Evolutionary conservation across 2,329 filamentous ascomycete species (phyloP), one percentile per base, ranked within the genome.

Genomic region (Fusarium paranaense): DNA sequence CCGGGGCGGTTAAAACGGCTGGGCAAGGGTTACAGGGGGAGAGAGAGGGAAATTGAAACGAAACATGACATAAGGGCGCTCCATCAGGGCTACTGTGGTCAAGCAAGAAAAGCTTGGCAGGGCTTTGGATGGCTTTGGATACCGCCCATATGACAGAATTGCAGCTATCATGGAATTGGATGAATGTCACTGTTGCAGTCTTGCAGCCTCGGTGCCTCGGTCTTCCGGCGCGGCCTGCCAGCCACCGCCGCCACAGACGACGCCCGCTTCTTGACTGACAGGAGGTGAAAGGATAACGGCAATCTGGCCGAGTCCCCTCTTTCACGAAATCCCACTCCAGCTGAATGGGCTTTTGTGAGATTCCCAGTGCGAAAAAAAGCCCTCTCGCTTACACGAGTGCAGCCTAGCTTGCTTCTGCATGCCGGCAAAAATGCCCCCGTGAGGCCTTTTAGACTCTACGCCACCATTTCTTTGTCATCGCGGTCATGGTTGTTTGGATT

Each of bases 241-340:
- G 71, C 71, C 71, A 65, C 70, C 67, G 38, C 40, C 71, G 38
- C 38, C 38, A 42, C 38, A 10, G n/a, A 20, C 42, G 42, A 45
- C 42, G 42, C 42, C 42, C 20, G 42, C 42, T 45, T 45, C 5
- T 32, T 32, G 30, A 32, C 30, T 7, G 14, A 47, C 32, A 40
- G 38, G 38, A 40, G 38, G 32, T 33, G 37, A 42, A 71, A 73
- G 59, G 70, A 73, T 73, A 72, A 73, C 52, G 38, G 62, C 62
- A 71, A 57, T 64, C 59, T 60, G 20, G 16, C 38, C 37, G 58
- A 60, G 37, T 42, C 18, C 58, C 56, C 56, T 59, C 35, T 35
- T 33, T 59, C 20, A 42, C 38, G 8, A 32, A 60, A 32, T 60
- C 58, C 40, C 42, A 47, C 59, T 50, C 32, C 14, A 35, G 59